phyloP scores from a whole-genome alignment of 768 basidiomycete species.

The Xanthoconium purpureum region DNA sequence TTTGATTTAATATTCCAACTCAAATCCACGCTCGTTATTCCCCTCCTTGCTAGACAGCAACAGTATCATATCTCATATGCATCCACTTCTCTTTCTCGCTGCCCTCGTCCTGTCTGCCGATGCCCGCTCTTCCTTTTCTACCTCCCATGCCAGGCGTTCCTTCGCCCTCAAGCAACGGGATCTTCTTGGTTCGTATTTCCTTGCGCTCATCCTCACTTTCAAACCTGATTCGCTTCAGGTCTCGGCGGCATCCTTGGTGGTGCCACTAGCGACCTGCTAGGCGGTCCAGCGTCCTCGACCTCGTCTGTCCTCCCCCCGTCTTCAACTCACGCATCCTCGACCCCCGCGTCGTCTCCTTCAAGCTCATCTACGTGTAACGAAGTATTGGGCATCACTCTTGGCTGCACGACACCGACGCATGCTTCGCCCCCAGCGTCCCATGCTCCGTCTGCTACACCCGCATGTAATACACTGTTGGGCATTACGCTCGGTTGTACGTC shows the following conservation, averaged over 20 bases:
- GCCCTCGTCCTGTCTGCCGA: slow-evolving; percentile 25
- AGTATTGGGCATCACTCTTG: neutral
- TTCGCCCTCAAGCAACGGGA: slow-evolving; percentile 23
- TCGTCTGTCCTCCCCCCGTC: slow-evolving; percentile 14
- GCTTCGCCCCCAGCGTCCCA: neutral
- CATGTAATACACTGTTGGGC: too few relatives aligned
- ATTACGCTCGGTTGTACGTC: too few relatives aligned
- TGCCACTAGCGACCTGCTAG: neutral
- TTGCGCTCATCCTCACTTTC: neutral
- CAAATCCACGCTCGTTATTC: slow-evolving; percentile 37
- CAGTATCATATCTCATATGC: slow-evolving; percentile 34
- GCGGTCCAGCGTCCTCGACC: neutral
- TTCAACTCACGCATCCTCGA: neutral
- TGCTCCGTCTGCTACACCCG: too few relatives aligned
- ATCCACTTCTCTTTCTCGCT: slow-evolving; percentile 28
- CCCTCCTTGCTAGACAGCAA: slow-evolving; percentile 24
- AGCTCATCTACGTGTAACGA: neutral
- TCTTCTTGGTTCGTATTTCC: slow-evolving; percentile 7
- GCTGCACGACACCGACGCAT: neutral
- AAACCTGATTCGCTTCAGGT: slow-evolving; percentile 1
- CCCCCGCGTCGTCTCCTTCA: neutral
- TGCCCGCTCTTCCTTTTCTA: slow-evolving; percentile 41
- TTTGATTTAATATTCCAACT: neutral
- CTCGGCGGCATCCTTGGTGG: neutral
- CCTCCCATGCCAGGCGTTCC: slow-evolving; percentile 36